A percentile compares a stretch with the other conserved stretches of the same genome.
phyloP scores from a whole-genome alignment of 2,329 filamentous ascomycete species.

The Boeremia exigua region DNA sequence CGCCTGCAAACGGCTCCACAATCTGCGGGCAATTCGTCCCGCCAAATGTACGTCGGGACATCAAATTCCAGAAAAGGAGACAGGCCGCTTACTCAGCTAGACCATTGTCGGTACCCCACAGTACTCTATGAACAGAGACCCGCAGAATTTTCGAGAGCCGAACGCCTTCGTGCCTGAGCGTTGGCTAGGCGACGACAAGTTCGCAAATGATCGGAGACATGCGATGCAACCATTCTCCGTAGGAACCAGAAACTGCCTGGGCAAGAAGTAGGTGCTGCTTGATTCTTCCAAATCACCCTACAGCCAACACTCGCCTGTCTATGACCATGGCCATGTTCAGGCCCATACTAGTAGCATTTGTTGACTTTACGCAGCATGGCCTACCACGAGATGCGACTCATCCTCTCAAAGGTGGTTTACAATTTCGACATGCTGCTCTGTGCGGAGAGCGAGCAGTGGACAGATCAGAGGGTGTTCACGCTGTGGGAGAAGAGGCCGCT shows the following conservation, averaged over 20 bases:
- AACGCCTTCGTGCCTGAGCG: slow-evolving; percentile 39
- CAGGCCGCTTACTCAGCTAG: too few species aligned
- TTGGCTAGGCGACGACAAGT: slow-evolving; percentile 48
- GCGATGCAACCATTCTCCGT: not conserved
- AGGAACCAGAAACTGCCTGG: not conserved
- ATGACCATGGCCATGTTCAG: too few species aligned
- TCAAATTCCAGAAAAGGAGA: too few species aligned
- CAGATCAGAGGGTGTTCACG: slow-evolving; percentile 39
- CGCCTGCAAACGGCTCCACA: slow-evolving; percentile 28
- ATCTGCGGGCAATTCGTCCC: not conserved
- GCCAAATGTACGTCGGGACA: not conserved
- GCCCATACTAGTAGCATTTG: not conserved
- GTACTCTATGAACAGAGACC: slow-evolving; percentile 38
- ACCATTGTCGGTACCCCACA: not conserved
- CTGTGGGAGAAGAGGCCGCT: slow-evolving; percentile 49
- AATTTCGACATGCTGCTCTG: slow-evolving; percentile 35
- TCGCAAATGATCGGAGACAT: slow-evolving; percentile 29
- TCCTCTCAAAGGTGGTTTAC: slow-evolving; percentile 32
- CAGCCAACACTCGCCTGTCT: too few species aligned
- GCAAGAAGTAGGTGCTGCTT: not conserved
- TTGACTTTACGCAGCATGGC: slow-evolving; percentile 25
- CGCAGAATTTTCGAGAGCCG: slow-evolving; percentile 35
- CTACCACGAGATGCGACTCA: slow-evolving; percentile 42
- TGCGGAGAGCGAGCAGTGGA: slow-evolving; percentile 36
- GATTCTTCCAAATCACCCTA: too few species aligned